Evolutionary conservation across 192 early-diverging fungal species (phyloP).

Genomic region (Radiomyces spectabilis): DNA sequence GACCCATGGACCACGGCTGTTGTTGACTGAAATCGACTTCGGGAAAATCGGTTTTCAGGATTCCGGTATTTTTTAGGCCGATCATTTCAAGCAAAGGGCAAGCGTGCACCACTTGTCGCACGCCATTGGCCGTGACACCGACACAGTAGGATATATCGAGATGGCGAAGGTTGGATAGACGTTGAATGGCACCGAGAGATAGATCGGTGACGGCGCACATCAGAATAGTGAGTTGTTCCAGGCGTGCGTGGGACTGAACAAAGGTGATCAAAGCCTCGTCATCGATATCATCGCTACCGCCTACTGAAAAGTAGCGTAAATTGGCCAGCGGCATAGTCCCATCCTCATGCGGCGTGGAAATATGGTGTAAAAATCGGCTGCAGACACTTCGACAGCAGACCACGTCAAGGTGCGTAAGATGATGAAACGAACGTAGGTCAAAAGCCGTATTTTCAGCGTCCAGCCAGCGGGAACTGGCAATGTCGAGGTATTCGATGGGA

Average conservation of each 20-base stretch:
- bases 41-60: not conserved
- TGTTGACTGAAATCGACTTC: too few relatives aligned
- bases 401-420: slow-evolving; percentile 10
- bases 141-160: slow-evolving; percentile 28
- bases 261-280: slow-evolving; percentile 27
- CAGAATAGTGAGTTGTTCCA: slow-evolving; percentile 20
- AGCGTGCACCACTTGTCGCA: slow-evolving; percentile 12
- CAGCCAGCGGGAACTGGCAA: slow-evolving; percentile 18
- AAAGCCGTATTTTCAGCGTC: slow-evolving; percentile 13
- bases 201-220: slow-evolving; percentile 31
- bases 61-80: slow-evolving; percentile 1
- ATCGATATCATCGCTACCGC: slow-evolving; percentile 22
- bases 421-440: slow-evolving; percentile 5
- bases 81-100: slow-evolving; percentile 11
- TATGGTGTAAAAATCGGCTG: slow-evolving; percentile 9
- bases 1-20: too few relatives aligned
- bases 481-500: slow-evolving; percentile 11
- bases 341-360: not conserved
- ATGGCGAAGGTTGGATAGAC: slow-evolving; percentile 14
- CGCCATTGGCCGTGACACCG: slow-evolving; percentile 20
- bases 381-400: slow-evolving; percentile 13
- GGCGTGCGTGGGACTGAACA: slow-evolving; percentile 7
- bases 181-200: slow-evolving; percentile 16
- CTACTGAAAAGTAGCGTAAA: slow-evolving; percentile 26
- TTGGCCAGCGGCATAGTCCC: not conserved